Evolutionary conservation across 805 yeast genomes (phyloP).

Genomic region (Saccharomycopsis capsularis): DNA sequence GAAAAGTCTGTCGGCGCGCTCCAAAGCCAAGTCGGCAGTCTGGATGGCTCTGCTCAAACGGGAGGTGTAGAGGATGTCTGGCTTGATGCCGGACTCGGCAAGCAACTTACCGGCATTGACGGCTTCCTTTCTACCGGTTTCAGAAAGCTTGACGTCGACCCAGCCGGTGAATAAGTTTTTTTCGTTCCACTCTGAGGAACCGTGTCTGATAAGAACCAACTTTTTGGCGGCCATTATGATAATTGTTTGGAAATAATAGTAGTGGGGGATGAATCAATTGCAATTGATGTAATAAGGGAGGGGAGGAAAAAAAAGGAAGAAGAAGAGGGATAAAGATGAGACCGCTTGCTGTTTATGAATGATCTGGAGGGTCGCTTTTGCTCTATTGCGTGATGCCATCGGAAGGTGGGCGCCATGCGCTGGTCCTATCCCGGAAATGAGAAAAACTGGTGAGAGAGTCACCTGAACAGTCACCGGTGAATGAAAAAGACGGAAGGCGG

Average conservation of each 20-base stretch:
- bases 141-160: conserved; percentile 90
- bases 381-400: conserved; percentile 1
- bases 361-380: not conserved
- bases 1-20: conserved; percentile 80
- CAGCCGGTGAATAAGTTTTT: conserved; percentile 98
- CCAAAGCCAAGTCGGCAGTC: conserved; percentile 93
- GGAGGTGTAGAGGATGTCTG: conserved; percentile 88
- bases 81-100: conserved; percentile 77
- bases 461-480: too few relatives aligned
- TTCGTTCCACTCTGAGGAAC: conserved; percentile 98
- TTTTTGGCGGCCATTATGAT: conserved; percentile 32
- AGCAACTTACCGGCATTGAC: conserved; percentile 86
- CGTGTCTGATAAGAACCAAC: conserved; percentile 94
- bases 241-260: not conserved
- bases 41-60: conserved; percentile 90
- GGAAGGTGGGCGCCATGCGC: too few relatives aligned
- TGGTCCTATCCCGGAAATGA: too few relatives aligned
- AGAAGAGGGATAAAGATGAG: not conserved
- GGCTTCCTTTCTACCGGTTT: conserved; percentile 84
- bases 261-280: not conserved
- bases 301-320: not conserved
- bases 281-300: not conserved
- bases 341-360: not conserved
- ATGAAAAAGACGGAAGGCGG: too few relatives aligned
- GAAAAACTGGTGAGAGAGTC: too few relatives aligned